A percentile compares a stretch with the other conserved stretches of the same genome.
phyloP scores from a whole-genome alignment of 495 filamentous ascomycete species.

The Aspergillus hancockii region DNA sequence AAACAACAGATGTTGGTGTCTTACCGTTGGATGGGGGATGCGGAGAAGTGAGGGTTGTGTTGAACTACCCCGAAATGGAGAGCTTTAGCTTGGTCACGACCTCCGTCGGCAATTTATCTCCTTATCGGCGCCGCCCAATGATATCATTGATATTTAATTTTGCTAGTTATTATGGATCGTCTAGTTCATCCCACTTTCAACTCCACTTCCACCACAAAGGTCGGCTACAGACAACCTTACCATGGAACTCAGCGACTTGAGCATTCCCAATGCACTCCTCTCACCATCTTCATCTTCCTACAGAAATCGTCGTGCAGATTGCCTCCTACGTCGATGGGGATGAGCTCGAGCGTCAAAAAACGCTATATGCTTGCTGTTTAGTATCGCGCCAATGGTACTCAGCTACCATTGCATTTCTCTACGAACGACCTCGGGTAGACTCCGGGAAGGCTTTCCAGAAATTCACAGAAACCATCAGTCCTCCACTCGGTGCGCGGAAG shows the following conservation, averaged over 20 bases:
- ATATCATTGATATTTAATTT: no score
- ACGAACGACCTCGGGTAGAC: conserved; percentile 48
- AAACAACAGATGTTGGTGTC: not conserved
- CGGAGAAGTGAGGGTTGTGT: not conserved
- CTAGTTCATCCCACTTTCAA: not conserved
- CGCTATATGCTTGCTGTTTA: conserved; percentile 56
- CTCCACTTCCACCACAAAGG: conserved; percentile 6
- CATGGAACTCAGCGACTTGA: conserved; percentile 5
- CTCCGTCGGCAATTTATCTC: not conserved
- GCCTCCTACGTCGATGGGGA: conserved; percentile 30
- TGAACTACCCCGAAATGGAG: not conserved
- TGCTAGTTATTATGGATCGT: no score
- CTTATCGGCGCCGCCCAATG: conserved; percentile 7
- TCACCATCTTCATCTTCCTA: conserved; percentile 34
- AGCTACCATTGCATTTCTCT: conserved; percentile 56
- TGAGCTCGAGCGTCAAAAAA: conserved; percentile 34
- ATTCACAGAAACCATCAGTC: conserved; percentile 65
- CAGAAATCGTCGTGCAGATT: conserved; percentile 57
- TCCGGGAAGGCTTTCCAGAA: conserved; percentile 53
- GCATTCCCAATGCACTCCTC: conserved; percentile 14
- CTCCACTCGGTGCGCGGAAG: conserved; percentile 57
- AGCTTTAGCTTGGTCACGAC: not conserved
- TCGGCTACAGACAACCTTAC: not conserved
- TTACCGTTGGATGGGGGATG: no score
- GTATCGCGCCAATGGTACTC: conserved; percentile 68